Evolutionary conservation across 257 asterid genomes (phyloP).

Genomic region (Solanum peruvianum): DNA sequence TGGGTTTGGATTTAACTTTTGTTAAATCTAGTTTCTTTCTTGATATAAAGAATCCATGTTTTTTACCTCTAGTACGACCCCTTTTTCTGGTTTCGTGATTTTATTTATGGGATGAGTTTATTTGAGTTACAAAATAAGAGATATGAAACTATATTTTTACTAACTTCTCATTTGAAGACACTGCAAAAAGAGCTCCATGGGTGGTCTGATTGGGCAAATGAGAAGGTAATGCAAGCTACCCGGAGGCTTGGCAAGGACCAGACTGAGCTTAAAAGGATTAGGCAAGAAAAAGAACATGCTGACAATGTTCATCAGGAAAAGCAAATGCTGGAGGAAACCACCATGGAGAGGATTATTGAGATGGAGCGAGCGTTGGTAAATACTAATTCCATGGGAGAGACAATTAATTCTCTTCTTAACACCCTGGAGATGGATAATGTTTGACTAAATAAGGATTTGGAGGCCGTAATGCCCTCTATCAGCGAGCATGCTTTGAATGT

Average conservation of each 20-base stretch:
- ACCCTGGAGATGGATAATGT: slow-evolving; percentile 38
- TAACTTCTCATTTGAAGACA: slow-evolving; percentile 26
- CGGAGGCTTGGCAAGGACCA: slow-evolving; percentile 48
- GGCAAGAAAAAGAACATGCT: slow-evolving; percentile 50
- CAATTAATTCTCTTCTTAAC: slow-evolving; percentile 17
- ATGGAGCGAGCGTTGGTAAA: slow-evolving; percentile 50
- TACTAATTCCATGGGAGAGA: slow-evolving; percentile 28
- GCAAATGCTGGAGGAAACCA: slow-evolving; percentile 46
- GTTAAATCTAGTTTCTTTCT: neutral
- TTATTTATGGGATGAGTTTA: neutral
- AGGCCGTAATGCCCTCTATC: slow-evolving; percentile 27
- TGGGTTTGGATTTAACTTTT: neutral
- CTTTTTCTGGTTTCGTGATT: neutral
- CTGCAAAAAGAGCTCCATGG: slow-evolving; percentile 37
- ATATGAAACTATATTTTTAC: slow-evolving; percentile 31
- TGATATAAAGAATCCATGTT: neutral
- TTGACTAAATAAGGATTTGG: slow-evolving; percentile 27
- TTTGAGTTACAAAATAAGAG: slow-evolving; percentile 22
- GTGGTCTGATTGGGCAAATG: slow-evolving; percentile 64
- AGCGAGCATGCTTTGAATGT: slow-evolving; percentile 10
- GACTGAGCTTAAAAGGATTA: slow-evolving; percentile 54
- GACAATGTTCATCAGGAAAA: slow-evolving; percentile 43
- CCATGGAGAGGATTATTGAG: slow-evolving; percentile 45
- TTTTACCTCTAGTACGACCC: neutral
- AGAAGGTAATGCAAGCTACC: slow-evolving; percentile 72